Base-by-base conservation (phyloP, 371 early-diverging fungal species). In the Actinomortierella ambigua region DNA sequence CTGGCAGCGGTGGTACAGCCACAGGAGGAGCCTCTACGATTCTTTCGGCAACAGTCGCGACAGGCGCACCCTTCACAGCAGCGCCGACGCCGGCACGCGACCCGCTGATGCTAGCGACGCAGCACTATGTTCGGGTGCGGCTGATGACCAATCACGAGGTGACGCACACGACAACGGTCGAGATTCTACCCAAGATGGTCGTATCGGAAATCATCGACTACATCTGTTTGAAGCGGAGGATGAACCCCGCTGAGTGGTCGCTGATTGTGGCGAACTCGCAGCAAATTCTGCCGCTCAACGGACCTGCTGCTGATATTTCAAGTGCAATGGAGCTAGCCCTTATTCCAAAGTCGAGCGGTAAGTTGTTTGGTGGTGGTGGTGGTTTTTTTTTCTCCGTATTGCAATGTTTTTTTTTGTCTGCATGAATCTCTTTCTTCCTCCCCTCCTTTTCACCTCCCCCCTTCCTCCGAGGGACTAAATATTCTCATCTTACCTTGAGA, bases 91-190 rank as follows among this genome's bases (percentile, higher is more conserved):
- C 55, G 11, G 50, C 49, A 18, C 51, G 55, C 26, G 63, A 55
- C 28, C 65, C 59, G 3, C 57, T 57, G 14, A 61, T 54, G 44
- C 46, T 56, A 48, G 67, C 65, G 34, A 85, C 79, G 7, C 70
- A 82, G 9, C 86, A 87, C 48, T 83, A 85, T 57, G 83, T 89
- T 57, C 82, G 87, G 13, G 82, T 89, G 22, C 82, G 81, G 28
- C 63, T 87, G 1, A 82, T 84, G 69, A 85, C 86, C 6, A 77
- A 79, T 53, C 82, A 85, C 42, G 86, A 84, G 52, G 87, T 87
- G 11, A 78, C 82, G 20, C 94, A 94, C 34, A 95, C 95, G 1
- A 96, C 96, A 0, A 94, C 96, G 1, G 87, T 97, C 20, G 90
- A 89, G 49, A 86, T 93, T 11, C 77, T 86, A 50, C 80, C 87